Evolutionary conservation across 768 basidiomycete species (phyloP).

Genomic region (Tubosaeta sp.): DNA sequence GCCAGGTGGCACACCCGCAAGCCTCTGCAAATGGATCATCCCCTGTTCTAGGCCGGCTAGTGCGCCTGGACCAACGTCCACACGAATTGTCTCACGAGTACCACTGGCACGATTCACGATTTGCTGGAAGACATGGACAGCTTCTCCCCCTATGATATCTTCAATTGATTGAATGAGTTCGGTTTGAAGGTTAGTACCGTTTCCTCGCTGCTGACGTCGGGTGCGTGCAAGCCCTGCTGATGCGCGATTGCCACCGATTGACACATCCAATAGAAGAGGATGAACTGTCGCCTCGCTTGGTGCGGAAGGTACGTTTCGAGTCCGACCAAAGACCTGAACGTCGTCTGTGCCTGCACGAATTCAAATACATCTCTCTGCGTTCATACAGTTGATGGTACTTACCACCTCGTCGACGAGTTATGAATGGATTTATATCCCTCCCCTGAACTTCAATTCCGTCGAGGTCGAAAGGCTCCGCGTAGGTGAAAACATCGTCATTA

Average conservation of each 20-base stretch:
- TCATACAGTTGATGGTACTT: background rate
- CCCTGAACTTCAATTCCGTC: conserved; percentile 41
- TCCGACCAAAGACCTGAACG: conserved; percentile 59
- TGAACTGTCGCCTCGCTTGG: conserved; percentile 74
- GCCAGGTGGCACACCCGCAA: conserved; percentile 45
- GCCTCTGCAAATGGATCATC: conserved; percentile 44
- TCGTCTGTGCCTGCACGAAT: conserved; percentile 45
- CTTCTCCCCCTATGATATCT: conserved; percentile 75
- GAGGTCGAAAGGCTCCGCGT: conserved; percentile 50
- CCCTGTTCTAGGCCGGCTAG: conserved; percentile 58
- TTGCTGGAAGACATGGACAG: conserved; percentile 80
- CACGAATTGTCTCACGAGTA: conserved; percentile 63
- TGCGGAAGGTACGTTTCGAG: conserved; percentile 46
- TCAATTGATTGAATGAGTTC: conserved; percentile 77
- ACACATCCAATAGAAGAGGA: conserved; percentile 72
- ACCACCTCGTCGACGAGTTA: conserved; percentile 51
- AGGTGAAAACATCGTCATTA: conserved; percentile 51
- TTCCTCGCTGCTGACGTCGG: conserved; percentile 55
- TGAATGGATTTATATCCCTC: conserved; percentile 38
- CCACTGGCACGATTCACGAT: conserved; percentile 62
- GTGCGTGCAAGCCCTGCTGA: conserved; percentile 44
- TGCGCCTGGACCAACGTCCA: conserved; percentile 69
- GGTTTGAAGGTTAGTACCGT: conserved; percentile 41
- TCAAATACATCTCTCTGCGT: background rate
- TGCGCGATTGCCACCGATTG: conserved; percentile 41